Percentiles rank a stretch among this genome's conserved stretches.
Conservation (phyloP, 1,139 yeast species). For the Pichia sp. region DNA sequence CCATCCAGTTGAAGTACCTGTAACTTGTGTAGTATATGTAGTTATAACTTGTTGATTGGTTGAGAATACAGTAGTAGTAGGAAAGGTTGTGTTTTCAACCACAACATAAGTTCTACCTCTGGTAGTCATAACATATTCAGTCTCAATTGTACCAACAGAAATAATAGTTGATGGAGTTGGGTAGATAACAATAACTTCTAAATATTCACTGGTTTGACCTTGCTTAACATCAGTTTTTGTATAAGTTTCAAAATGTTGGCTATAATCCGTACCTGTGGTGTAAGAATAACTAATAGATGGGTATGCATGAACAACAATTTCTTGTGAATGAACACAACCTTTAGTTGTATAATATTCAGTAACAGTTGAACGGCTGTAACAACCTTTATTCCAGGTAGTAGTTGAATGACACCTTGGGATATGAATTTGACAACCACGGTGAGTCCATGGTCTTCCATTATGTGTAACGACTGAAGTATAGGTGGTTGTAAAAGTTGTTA, state of each 20-base stretch:
- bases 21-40: constrained; percentile 3
- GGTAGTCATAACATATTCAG: neutral
- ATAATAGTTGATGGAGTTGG: constrained; percentile 5
- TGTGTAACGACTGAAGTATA: neutral
- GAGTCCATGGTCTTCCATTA: neutral
- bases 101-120: constrained; percentile 1
- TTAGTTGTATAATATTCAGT: no score
- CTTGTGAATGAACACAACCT: no score
- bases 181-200: constrained; percentile 1
- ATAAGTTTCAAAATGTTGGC: no score
- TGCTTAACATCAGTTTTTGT: neutral
- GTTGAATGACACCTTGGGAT: no score
- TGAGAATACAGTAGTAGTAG: neutral
- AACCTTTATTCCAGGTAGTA: no score
- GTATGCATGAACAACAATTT: no score
- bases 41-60: neutral
- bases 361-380: neutral
- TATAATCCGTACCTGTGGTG: no score
- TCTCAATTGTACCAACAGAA: constrained; percentile 1
- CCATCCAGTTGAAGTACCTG: constrained; percentile 2
- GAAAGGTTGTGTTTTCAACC: constrained; percentile 2
- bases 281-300: no score
- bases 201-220: neutral
- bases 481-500: neutral
- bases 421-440: no score